Base-by-base conservation (phyloP, 108 stramenopile species). In the Cyclotella sp. region DNA sequence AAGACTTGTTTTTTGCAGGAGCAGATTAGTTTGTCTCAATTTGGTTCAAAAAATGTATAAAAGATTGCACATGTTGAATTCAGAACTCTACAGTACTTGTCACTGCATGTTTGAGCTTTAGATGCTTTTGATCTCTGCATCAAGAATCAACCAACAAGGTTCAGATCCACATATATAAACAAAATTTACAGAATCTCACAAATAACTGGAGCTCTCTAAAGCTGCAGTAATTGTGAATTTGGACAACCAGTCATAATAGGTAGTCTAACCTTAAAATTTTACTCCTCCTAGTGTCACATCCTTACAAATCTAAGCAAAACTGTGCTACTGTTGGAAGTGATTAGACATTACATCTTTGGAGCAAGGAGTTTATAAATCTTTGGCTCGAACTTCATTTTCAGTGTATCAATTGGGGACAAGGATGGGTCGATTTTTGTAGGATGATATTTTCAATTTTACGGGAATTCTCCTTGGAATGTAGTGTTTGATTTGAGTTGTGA, bases 251-350 rank as follows among this genome's bases (percentile, higher is more conserved):
- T 49, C 51, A 68, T 52, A 30, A 54, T 18, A n/a, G n/a, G n/a
- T n/a, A n/a, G n/a, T n/a, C n/a, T n/a, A n/a, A n/a, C n/a, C n/a
- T n/a, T n/a, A n/a, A n/a, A n/a, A n/a, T n/a, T n/a, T n/a, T n/a
- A n/a, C n/a, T n/a, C n/a, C n/a, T n/a, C n/a, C n/a, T n/a, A n/a
- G n/a, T n/a, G n/a, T n/a, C n/a, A n/a, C n/a, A n/a, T n/a, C n/a
- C n/a, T n/a, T n/a, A n/a, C n/a, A n/a, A n/a, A n/a, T n/a, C n/a
- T n/a, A n/a, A n/a, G n/a, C n/a, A n/a, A n/a, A 85, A 90, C 43
- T 90, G 73, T 62, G 82, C 66, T 70, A 89, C 91, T 16, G 81
- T 85, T n/a, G 91, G 91, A 5, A 88, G 88, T 57, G 91, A 90
- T 66, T 65, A 63, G 44, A 75, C 70, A 30, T 42, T 91, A 34